A percentile compares a stretch with the other conserved stretches of the same genome.
phyloP scores from a whole-genome alignment of 1,284 basidiomycete species.

The Testicularia cyperi region DNA sequence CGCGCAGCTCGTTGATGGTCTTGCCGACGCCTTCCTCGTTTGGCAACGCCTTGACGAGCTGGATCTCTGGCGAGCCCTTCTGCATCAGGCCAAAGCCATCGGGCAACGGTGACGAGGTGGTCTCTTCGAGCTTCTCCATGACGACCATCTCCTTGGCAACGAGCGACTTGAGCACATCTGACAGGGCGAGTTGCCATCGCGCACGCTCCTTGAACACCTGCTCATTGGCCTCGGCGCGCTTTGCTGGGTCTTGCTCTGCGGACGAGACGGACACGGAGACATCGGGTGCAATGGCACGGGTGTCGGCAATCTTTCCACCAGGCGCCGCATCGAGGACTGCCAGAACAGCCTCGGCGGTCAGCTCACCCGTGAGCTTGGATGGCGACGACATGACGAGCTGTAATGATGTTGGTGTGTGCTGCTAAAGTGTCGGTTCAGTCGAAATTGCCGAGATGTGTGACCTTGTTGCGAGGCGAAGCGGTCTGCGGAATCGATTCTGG shows the following conservation, averaged over 20 bases:
- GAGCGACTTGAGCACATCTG: constrained; percentile 52
- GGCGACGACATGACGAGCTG: constrained; percentile 19
- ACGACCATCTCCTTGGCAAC: constrained; percentile 52
- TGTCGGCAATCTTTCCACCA: constrained; percentile 44
- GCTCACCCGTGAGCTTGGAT: constrained; percentile 23
- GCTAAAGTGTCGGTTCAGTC: not conserved
- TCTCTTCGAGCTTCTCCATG: constrained; percentile 44
- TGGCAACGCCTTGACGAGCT: constrained; percentile 52
- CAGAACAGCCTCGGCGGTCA: constrained; percentile 47
- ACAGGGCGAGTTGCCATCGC: constrained; percentile 55
- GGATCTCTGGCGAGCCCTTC: constrained; percentile 53
- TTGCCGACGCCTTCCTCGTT: constrained; percentile 40
- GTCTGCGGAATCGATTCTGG: too few relatives aligned
- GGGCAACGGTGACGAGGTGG: constrained; percentile 32
- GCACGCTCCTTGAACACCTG: constrained; percentile 49
- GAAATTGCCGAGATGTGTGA: not conserved
- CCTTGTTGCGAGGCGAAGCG: not conserved
- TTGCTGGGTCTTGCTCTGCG: constrained; percentile 33
- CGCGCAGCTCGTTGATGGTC: constrained; percentile 46
- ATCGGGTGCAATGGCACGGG: constrained; percentile 37
- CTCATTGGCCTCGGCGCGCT: constrained; percentile 43
- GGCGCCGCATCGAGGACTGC: constrained; percentile 38
- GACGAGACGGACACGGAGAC: constrained; percentile 18
- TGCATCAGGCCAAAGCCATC: constrained; percentile 37
- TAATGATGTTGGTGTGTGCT: not conserved